A percentile compares a stretch with the other conserved stretches of the same genome.
Conservation (phyloP, 306 rosid genomes). For the Heteromeles arbutifolia region DNA sequence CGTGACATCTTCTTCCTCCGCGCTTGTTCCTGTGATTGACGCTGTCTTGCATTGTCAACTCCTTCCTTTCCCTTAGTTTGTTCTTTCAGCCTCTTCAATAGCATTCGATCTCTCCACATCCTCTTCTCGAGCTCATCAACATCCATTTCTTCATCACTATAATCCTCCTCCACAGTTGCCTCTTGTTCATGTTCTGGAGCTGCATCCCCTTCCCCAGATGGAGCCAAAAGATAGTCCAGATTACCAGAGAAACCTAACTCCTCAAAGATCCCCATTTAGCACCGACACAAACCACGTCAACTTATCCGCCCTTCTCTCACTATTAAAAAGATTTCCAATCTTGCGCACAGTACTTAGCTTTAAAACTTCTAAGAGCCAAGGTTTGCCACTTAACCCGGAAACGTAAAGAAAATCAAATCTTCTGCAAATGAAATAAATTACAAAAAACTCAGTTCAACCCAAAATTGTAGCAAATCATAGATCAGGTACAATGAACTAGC, state of each 20-base stretch:
- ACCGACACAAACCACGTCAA: not conserved
- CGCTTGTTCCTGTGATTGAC: constrained; percentile 56
- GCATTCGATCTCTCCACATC: constrained; percentile 51
- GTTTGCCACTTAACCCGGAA: not conserved
- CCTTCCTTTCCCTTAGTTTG: constrained; percentile 37
- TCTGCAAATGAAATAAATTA: constrained; percentile 3
- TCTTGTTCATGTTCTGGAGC: constrained; percentile 31
- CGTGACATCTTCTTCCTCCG: constrained; percentile 57
- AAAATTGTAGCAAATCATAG: not conserved
- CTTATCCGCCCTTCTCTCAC: not conserved
- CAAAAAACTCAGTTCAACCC: not conserved
- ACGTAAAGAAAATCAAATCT: not conserved
- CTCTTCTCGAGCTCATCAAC: constrained; percentile 49
- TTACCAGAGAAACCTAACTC: constrained; percentile 34
- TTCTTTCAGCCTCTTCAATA: constrained; percentile 34
- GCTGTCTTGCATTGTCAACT: constrained; percentile 32
- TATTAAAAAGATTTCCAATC: not conserved
- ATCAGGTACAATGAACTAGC: constrained; percentile 10
- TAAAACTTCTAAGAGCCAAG: not conserved
- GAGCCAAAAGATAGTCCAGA: constrained; percentile 31
- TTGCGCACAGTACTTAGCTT: not conserved
- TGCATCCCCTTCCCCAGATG: constrained; percentile 25
- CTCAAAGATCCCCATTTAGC: constrained; percentile 32
- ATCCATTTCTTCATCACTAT: constrained; percentile 46
- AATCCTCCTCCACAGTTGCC: constrained; percentile 32